Evolutionary conservation across 345 rosid genomes (phyloP), one percentile per base, ranked within the genome.

Genomic region (Trapa bicornis): DNA sequence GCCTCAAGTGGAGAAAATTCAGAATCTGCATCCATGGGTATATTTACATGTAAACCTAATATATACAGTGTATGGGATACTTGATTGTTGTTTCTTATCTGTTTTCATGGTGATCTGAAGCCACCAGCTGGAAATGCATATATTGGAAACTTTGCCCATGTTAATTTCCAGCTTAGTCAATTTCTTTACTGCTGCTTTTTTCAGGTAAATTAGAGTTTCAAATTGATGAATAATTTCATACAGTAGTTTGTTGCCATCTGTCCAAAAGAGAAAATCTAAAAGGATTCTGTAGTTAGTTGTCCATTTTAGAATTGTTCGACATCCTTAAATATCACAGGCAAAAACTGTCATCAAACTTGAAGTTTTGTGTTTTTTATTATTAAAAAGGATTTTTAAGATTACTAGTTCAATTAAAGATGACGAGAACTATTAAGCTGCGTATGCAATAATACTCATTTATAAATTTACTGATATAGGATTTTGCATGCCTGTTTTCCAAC

Each of bases 11-110:
- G 91, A 76, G 97, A 91, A 69, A 86, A 80, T 78, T 73, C 82
- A 50, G 97, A 87, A 71, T 84, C 96, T 70, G 74, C 86, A 47
- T 76, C 90, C 65, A 78, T 80, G 73, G 96, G 97, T 87, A 77
- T 48, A 56, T 29, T 70, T 66, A 10, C 9, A 3, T 37, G 42
- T 37, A 32, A 50, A 35, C 54, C 5, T 52, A 22, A 43, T 70
- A n/a, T 70, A 39, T 39, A 53, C 32, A 37, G 32, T 33, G 42
- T 39, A 9, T 52, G 16, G 29, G 32, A 35, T 45, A 58, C 39
- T 45, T 17, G 22, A 0, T 69, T 69, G 56, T 61, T 58, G 8
- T 45, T 61, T 33, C 29, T 7, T 14, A 29, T 32, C 32, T n/a
- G 14, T 32, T 35, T 58, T 6, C 37, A 29, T 10, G 16, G 1